These are phyloP conservation scores for Antrodiella citrinella DNA, from an alignment of 768 basidiomycete species.

Conservation along the genomic window DNA sequence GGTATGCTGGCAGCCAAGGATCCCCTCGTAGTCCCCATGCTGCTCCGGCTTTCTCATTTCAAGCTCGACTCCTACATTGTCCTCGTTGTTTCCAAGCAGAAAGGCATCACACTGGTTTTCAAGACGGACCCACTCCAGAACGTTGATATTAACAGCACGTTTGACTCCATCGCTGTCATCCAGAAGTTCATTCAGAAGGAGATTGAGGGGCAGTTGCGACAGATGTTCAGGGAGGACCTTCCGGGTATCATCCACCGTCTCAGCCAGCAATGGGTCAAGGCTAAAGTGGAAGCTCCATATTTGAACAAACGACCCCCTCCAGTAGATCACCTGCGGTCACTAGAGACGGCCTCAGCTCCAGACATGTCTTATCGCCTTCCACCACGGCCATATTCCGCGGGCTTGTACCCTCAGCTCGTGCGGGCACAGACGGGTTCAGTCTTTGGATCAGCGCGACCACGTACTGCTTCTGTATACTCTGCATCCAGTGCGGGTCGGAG, in stretches of 20 bases:
- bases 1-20: conserved; percentile 94
- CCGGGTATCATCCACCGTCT: conserved; percentile 95
- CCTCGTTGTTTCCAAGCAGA: conserved; percentile 93
- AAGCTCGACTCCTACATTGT: conserved; percentile 93
- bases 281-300: conserved; percentile 91
- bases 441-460: conserved; percentile 7
- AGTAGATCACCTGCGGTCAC: conserved; percentile 8
- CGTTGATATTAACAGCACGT: conserved; percentile 95
- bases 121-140: conserved; percentile 98
- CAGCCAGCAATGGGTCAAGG: conserved; percentile 92
- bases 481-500: conserved; percentile 16
- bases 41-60: conserved; percentile 92
- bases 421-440: conserved; percentile 6
- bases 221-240: conserved; percentile 97
- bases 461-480: conserved; percentile 15
- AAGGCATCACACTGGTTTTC: conserved; percentile 98
- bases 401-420: conserved; percentile 11
- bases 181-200: conserved; percentile 96
- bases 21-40: conserved; percentile 96
- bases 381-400: conserved; percentile 10
- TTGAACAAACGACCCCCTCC: conserved; percentile 44
- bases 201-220: conserved; percentile 92
- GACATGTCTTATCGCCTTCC: conserved; percentile 13
- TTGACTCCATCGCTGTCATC: conserved; percentile 96
- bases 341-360: conserved; percentile 13